phyloP scores from a whole-genome alignment of 345 rosid species.

The Lenwebbia sp. region DNA sequence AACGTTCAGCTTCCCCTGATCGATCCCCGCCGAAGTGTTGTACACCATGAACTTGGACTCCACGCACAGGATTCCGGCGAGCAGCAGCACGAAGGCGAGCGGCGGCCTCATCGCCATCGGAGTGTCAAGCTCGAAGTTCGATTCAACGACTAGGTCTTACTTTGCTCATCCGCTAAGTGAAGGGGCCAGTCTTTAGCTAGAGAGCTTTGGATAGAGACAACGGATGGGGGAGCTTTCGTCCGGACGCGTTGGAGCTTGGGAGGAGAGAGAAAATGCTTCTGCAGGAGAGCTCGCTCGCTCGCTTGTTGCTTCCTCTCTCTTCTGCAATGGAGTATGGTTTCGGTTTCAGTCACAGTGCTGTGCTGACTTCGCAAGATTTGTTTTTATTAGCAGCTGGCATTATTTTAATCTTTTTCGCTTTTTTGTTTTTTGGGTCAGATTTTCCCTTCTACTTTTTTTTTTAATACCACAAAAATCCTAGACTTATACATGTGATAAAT shows the following conservation, averaged over 20 bases:
- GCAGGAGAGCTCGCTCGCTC: neutral
- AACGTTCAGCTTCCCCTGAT: slow-evolving; percentile 76
- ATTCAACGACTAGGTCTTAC: neutral
- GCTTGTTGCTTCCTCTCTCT: neutral
- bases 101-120: slow-evolving; percentile 4
- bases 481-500: too few species aligned
- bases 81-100: slow-evolving; percentile 4
- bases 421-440: neutral
- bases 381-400: neutral
- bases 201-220: neutral
- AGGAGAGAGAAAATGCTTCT: neutral
- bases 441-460: too few species aligned
- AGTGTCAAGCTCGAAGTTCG: neutral
- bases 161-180: too few species aligned
- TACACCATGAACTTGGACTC: slow-evolving; percentile 68
- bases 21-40: slow-evolving; percentile 74
- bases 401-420: neutral
- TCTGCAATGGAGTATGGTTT: neutral
- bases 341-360: too few species aligned
- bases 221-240: neutral
- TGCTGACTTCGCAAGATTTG: neutral
- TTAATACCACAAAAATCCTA: too few species aligned
- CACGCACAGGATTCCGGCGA: slow-evolving; percentile 23
- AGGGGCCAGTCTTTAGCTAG: too few species aligned
- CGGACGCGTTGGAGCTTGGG: neutral